A percentile compares a stretch with the other conserved stretches of the same genome.
phyloP scores from a whole-genome alignment of 2,329 filamentous ascomycete species.

The Talaromyces piceae region DNA sequence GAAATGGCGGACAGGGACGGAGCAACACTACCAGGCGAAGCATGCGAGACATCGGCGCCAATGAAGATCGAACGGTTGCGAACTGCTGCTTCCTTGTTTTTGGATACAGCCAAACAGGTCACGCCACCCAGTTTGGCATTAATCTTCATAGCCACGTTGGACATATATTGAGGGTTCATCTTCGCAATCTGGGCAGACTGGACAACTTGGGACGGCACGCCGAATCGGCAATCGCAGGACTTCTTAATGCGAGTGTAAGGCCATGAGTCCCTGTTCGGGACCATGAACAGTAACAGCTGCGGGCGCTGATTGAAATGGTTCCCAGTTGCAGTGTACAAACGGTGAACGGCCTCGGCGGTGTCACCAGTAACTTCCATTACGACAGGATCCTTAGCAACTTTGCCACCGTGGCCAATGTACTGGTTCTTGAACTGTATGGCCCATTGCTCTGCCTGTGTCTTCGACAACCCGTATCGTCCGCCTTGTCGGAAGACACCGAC shows the following conservation, averaged over 20 bases:
- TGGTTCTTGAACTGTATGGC: slow-evolving; percentile 54
- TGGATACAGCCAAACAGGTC: slow-evolving; percentile 51
- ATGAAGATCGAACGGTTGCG: slow-evolving; percentile 64
- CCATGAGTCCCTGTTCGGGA: slow-evolving; percentile 62
- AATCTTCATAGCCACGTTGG: slow-evolving; percentile 93
- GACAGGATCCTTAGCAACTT: slow-evolving; percentile 40
- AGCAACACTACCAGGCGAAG: slow-evolving; percentile 56
- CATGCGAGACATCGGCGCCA: slow-evolving; percentile 85
- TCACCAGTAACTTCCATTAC: slow-evolving; percentile 37
- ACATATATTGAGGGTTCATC: slow-evolving; percentile 73
- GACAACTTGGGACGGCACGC: slow-evolving; percentile 78
- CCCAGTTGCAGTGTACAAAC: slow-evolving; percentile 50
- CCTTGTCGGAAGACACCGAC: slow-evolving; percentile 57
- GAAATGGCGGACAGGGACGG: slow-evolving; percentile 84
- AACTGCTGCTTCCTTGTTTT: slow-evolving; percentile 31
- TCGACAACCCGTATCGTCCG: slow-evolving; percentile 41
- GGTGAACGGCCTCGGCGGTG: slow-evolving; percentile 47
- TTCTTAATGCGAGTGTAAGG: slow-evolving; percentile 85
- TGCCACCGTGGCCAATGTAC: slow-evolving; percentile 56
- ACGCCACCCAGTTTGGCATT: slow-evolving; percentile 89
- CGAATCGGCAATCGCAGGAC: slow-evolving; percentile 74
- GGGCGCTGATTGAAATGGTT: slow-evolving; percentile 51
- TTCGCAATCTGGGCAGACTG: slow-evolving; percentile 61
- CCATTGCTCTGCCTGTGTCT: slow-evolving; percentile 44
- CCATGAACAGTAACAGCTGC: slow-evolving; percentile 72